Percentiles rank a stretch among this genome's conserved stretches.
Evolutionary conservation across 495 filamentous ascomycete species (phyloP).

Genomic region (Penicillium crystallinum): DNA sequence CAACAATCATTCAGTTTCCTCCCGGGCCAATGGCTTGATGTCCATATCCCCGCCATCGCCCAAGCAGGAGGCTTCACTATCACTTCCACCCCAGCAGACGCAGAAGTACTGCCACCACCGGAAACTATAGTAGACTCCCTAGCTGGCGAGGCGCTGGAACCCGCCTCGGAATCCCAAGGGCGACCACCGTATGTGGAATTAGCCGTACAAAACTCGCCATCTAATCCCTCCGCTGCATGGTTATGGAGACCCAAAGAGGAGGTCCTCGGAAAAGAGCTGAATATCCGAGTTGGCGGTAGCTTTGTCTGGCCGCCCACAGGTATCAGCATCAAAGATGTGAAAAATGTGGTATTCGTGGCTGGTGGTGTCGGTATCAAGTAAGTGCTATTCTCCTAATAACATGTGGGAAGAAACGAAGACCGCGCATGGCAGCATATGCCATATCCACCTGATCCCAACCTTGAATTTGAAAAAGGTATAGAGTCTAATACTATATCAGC

Average conservation of each 20-base stretch:
- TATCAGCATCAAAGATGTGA: slow-evolving; percentile 34
- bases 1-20: slow-evolving; percentile 50
- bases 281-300: slow-evolving; percentile 70
- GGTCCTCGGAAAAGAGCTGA: slow-evolving; percentile 54
- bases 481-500: slow-evolving; percentile 16
- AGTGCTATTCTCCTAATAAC: slow-evolving; percentile 1
- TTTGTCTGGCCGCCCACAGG: slow-evolving; percentile 69
- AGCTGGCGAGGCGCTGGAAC: slow-evolving; percentile 16
- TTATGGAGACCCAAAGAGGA: slow-evolving; percentile 55
- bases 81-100: slow-evolving; percentile 62
- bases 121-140: slow-evolving; percentile 16
- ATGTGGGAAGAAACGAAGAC: too few relatives aligned
- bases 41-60: slow-evolving; percentile 59
- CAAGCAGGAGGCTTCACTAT: slow-evolving; percentile 83
- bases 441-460: too few relatives aligned
- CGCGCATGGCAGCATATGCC: too few relatives aligned
- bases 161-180: slow-evolving; percentile 21
- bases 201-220: slow-evolving; percentile 61
- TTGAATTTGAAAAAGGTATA: neutral
- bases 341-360: slow-evolving; percentile 66
- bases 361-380: slow-evolving; percentile 82
- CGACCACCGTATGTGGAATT: slow-evolving; percentile 59
- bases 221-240: slow-evolving; percentile 69
- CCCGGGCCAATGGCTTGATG: slow-evolving; percentile 90
- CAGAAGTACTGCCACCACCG: slow-evolving; percentile 27